phyloP scores from a whole-genome alignment of 345 rosid species.

The Linum trigynum region DNA sequence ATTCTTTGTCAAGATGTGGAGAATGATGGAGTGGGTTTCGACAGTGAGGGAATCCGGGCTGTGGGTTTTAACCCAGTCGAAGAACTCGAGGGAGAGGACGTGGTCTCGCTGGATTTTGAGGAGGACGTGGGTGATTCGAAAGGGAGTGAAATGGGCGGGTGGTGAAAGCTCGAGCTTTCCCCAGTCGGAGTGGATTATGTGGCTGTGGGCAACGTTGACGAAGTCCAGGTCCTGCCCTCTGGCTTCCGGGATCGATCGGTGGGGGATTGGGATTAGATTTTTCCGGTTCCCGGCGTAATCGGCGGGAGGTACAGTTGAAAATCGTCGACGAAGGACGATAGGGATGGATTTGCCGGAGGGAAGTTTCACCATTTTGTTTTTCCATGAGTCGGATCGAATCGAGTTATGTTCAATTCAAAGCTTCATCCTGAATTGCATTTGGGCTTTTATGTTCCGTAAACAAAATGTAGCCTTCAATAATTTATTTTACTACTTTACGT shows the following conservation, averaged over 20 bases:
- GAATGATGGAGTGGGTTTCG: conserved; percentile 46
- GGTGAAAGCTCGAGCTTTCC: conserved; percentile 41
- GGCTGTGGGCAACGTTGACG: conserved; percentile 71
- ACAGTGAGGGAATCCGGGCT: conserved; percentile 44
- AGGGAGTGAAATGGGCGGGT: conserved; percentile 29
- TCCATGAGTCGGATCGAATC: no score
- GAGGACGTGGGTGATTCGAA: conserved; percentile 51
- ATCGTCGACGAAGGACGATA: no score
- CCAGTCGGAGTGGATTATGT: conserved; percentile 78
- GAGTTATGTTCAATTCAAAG: no score
- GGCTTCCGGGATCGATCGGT: conserved; percentile 50
- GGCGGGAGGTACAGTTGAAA: not conserved
- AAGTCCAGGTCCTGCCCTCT: conserved; percentile 77
- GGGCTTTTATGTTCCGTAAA: no score
- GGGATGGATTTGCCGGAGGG: no score
- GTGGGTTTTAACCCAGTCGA: conserved; percentile 46
- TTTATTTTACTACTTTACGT: no score
- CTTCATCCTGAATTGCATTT: no score
- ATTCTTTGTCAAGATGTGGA: conserved; percentile 60
- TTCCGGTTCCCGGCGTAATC: not conserved
- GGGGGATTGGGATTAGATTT: conserved; percentile 53
- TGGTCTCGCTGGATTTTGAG: conserved; percentile 51
- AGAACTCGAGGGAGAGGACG: conserved; percentile 69
- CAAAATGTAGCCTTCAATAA: no score
- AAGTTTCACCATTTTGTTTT: no score